phyloP scores from a whole-genome alignment of 2,329 filamentous ascomycete species.

The Aureobasidium sp. region DNA sequence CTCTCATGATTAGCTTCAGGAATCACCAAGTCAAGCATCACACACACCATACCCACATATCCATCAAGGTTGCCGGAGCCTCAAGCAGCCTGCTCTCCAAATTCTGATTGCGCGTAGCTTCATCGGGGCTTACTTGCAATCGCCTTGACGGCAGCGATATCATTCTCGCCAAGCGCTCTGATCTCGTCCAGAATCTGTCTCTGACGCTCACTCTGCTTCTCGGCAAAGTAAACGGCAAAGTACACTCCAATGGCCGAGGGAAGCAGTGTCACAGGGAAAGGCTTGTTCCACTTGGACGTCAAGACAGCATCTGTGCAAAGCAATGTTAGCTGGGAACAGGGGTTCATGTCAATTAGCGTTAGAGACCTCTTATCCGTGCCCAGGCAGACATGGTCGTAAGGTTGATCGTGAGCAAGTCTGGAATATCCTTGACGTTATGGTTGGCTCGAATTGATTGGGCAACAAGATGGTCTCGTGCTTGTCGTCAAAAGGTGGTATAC shows the following conservation, averaged over 20 bases:
- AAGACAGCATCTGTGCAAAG: slow-evolving; percentile 22
- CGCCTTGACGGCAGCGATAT: slow-evolving; percentile 14
- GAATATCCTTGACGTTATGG: neutral
- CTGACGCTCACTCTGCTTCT: slow-evolving; percentile 27
- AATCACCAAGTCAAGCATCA: neutral
- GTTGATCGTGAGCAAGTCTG: neutral
- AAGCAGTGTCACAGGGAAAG: slow-evolving; percentile 27
- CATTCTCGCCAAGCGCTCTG: slow-evolving; percentile 21
- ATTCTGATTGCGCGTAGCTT: neutral
- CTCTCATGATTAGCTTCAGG: neutral
- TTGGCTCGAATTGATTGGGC: neutral
- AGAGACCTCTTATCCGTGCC: slow-evolving; percentile 5
- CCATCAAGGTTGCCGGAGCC: neutral
- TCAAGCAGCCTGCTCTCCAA: neutral
- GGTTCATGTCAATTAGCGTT: neutral
- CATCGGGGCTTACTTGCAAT: slow-evolving; percentile 15
- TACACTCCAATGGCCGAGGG: slow-evolving; percentile 28
- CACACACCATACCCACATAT: neutral
- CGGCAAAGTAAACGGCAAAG: slow-evolving; percentile 24
- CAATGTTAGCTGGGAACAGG: neutral
- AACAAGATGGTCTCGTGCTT: neutral
- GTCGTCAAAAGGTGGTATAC: neutral
- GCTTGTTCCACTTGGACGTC: slow-evolving; percentile 29
- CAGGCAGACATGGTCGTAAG: slow-evolving; percentile 5
- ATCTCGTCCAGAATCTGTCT: slow-evolving; percentile 25